These are phyloP conservation scores for Kodamaea alishanica DNA, from an alignment of 1,139 yeast species.

Conservation along the genomic window DNA sequence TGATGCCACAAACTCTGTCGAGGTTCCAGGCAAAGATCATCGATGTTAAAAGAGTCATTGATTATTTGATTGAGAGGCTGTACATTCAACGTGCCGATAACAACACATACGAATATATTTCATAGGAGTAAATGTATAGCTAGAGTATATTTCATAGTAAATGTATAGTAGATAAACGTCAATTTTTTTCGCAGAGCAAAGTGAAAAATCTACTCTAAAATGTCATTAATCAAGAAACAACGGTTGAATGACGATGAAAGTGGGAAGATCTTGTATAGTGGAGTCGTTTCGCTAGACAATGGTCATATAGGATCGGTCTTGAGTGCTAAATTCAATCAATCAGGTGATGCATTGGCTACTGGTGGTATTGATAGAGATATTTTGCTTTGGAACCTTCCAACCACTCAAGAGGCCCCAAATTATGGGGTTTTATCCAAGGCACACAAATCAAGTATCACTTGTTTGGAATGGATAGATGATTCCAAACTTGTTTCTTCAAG, in stretches of 20 bases:
- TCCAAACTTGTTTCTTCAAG: slow-evolving; percentile 39
- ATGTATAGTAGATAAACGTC: not conserved
- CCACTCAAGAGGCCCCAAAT: slow-evolving; percentile 23
- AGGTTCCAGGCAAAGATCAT: slow-evolving; percentile 83
- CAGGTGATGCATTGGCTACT: slow-evolving; percentile 46
- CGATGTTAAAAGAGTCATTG: slow-evolving; percentile 85
- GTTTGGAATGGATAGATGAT: slow-evolving; percentile 43
- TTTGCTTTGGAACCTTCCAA: slow-evolving; percentile 45
- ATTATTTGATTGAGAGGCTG: slow-evolving; percentile 79
- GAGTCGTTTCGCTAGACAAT: slow-evolving; percentile 29
- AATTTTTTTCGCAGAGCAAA: too few relatives aligned
- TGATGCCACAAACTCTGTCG: slow-evolving; percentile 78
- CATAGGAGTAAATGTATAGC: slow-evolving; percentile 36
- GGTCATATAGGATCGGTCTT: slow-evolving; percentile 52
- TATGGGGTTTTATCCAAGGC: slow-evolving; percentile 36
- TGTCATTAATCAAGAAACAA: slow-evolving; percentile 24
- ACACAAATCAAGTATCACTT: slow-evolving; percentile 52
- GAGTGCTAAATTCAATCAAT: slow-evolving; percentile 38
- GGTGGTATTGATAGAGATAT: slow-evolving; percentile 52
- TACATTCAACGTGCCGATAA: slow-evolving; percentile 76
- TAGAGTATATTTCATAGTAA: not conserved
- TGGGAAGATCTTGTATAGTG: slow-evolving; percentile 11
- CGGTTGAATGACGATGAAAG: slow-evolving; percentile 10
- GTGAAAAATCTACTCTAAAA: slow-evolving; percentile 4
- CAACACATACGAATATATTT: slow-evolving; percentile 76